Conservation (phyloP, 352 stramenopile species). For the Pythium chondricola region DNA sequence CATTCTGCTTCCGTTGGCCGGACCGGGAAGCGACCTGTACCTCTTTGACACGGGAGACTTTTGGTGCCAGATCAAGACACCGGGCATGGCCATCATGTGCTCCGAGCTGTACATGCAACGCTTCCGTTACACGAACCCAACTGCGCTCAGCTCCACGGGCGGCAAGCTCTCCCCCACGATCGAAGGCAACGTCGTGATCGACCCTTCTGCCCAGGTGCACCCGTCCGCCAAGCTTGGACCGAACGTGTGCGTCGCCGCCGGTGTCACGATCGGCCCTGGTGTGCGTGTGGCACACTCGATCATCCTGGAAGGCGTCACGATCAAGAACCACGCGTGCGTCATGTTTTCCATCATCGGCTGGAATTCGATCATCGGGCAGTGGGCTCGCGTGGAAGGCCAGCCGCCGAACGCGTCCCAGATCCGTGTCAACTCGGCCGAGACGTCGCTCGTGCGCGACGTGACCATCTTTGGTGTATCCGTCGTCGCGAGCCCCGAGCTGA, state of each 20-base stretch:
- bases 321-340: slow-evolving; percentile 86
- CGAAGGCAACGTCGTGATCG: slow-evolving; percentile 84
- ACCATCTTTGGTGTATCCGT: slow-evolving; percentile 87
- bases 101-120: slow-evolving; percentile 90
- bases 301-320: slow-evolving; percentile 82
- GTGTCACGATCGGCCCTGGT: slow-evolving; percentile 75
- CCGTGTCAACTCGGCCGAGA: slow-evolving; percentile 60
- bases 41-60: slow-evolving; percentile 84
- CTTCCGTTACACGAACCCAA: slow-evolving; percentile 87
- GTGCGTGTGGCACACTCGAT: slow-evolving; percentile 84
- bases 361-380: slow-evolving; percentile 87
- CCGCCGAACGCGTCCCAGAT: slow-evolving; percentile 74
- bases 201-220: slow-evolving; percentile 72
- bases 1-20: slow-evolving; percentile 72
- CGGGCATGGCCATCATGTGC: slow-evolving; percentile 85
- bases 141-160: slow-evolving; percentile 63
- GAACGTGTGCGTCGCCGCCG: slow-evolving; percentile 82
- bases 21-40: slow-evolving; percentile 56
- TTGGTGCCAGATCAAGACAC: slow-evolving; percentile 90
- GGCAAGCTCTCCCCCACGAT: slow-evolving; percentile 82
- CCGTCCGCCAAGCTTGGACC: slow-evolving; percentile 81
- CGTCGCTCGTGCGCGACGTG: slow-evolving; percentile 76
- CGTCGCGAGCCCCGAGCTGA: slow-evolving; percentile 80
- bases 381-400: slow-evolving; percentile 79
- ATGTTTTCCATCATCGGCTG: slow-evolving; percentile 85